phyloP scores from a whole-genome alignment of 1,284 basidiomycete species.

The Trichosporon inkin region DNA sequence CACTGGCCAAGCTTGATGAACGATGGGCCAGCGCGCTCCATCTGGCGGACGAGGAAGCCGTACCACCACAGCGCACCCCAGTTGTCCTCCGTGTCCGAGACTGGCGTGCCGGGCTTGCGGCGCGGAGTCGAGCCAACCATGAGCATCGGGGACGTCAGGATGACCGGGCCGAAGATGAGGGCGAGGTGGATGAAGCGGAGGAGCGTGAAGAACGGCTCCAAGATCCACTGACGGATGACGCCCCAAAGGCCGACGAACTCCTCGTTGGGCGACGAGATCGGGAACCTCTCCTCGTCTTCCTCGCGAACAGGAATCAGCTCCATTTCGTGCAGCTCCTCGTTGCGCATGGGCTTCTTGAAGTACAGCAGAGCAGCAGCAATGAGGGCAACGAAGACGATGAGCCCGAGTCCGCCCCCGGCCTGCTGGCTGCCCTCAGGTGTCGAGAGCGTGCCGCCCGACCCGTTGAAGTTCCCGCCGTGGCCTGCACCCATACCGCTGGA shows the following conservation, averaged over 20 bases:
- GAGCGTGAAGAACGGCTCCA: slow-evolving; percentile 82
- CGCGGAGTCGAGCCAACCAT: slow-evolving; percentile 62
- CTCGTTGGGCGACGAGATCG: slow-evolving; percentile 25
- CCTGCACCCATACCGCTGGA: slow-evolving; percentile 4
- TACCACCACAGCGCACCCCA: slow-evolving; percentile 97
- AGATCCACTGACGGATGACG: slow-evolving; percentile 54
- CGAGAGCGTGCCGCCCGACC: slow-evolving; percentile 6
- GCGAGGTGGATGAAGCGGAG: slow-evolving; percentile 80
- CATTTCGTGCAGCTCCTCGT: slow-evolving; percentile 22
- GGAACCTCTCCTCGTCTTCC: slow-evolving; percentile 7
- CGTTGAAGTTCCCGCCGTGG: slow-evolving; percentile 17
- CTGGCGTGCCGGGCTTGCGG: slow-evolving; percentile 41
- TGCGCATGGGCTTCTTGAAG: slow-evolving; percentile 29
- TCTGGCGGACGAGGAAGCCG: slow-evolving; percentile 74
- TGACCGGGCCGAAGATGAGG: slow-evolving; percentile 79
- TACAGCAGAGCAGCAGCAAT: slow-evolving; percentile 29
- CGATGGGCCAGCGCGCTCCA: slow-evolving; percentile 93
- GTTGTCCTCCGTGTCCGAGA: slow-evolving; percentile 59
- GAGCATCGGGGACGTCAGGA: slow-evolving; percentile 78
- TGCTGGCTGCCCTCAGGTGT: slow-evolving; percentile 5
- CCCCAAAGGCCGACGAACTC: slow-evolving; percentile 17
- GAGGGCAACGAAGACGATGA: slow-evolving; percentile 29
- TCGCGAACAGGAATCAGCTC: slow-evolving; percentile 27
- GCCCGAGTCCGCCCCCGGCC: slow-evolving; percentile 25
- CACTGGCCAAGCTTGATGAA: slow-evolving; percentile 99